Conservation (phyloP, 208 protist species). For the Trypanosoma caninum region DNA sequence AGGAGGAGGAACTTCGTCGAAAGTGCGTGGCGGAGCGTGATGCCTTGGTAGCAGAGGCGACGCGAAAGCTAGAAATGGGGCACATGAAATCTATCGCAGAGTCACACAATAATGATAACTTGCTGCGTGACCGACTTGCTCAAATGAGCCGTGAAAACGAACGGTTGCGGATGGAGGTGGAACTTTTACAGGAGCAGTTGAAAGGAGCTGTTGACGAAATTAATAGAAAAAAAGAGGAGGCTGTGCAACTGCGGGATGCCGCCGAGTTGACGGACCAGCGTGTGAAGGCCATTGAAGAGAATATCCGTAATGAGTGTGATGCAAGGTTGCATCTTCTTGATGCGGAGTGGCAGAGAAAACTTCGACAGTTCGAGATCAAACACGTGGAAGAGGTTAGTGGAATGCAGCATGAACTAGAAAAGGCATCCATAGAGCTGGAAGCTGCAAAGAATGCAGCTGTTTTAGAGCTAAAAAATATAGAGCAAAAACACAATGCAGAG, state of each 20-base stretch:
- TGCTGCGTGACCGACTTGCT: conserved; percentile 55
- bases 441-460: conserved; percentile 36
- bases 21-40: conserved; percentile 75
- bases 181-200: conserved; percentile 61
- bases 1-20: conserved; percentile 57
- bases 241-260: conserved; percentile 34
- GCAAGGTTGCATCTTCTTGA: conserved; percentile 53
- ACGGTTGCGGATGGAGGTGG: conserved; percentile 64
- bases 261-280: conserved; percentile 44
- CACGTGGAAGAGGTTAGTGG: conserved; percentile 52
- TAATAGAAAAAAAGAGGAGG: conserved; percentile 46
- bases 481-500: conserved; percentile 75
- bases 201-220: conserved; percentile 32
- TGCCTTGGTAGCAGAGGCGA: conserved; percentile 56
- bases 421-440: conserved; percentile 32
- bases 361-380: conserved; percentile 55
- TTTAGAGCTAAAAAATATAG: conserved; percentile 48
- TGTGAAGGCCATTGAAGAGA: conserved; percentile 52
- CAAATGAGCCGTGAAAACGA: conserved; percentile 69
- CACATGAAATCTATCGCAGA: conserved; percentile 51
- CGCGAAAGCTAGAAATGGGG: conserved; percentile 61
- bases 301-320: conserved; percentile 46
- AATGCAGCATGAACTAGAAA: conserved; percentile 44
- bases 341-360: conserved; percentile 61
- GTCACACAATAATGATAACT: conserved; percentile 47